phyloP scores from a whole-genome alignment of 164 flowering plant genomes.

The Sedum album region DNA sequence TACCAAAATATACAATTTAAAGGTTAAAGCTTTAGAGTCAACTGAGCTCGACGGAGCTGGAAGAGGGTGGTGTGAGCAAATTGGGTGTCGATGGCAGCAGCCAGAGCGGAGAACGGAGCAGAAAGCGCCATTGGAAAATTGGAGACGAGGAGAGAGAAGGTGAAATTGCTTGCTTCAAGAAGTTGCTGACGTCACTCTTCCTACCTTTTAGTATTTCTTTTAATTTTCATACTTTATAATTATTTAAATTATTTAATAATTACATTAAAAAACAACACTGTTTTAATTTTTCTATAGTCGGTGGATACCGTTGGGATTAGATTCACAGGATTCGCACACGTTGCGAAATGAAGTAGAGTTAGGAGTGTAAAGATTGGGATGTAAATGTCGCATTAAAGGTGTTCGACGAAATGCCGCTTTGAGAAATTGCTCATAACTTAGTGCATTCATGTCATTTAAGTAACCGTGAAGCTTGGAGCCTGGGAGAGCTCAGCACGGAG shows the following conservation, averaged over 20 bases:
- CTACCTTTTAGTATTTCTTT: background rate
- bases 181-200: background rate
- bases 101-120: background rate
- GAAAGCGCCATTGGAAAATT: background rate
- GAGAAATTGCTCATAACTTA: too few species aligned
- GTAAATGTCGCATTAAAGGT: too few species aligned
- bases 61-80: background rate
- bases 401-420: too few species aligned
- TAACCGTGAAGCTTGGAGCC: too few species aligned
- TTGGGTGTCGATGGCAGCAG: background rate
- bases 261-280: background rate
- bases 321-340: background rate
- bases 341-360: too few species aligned
- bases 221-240: too few species aligned
- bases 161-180: background rate
- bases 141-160: slow-evolving; percentile 2
- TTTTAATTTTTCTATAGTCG: slow-evolving; percentile 11
- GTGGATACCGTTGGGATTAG: background rate
- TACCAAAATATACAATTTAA: background rate
- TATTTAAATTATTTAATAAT: background rate
- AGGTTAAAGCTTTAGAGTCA: background rate
- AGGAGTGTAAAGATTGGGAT: too few species aligned
- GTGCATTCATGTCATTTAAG: too few species aligned
- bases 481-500: too few species aligned
- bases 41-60: background rate